Percentiles rank a stretch among this genome's conserved stretches.
phyloP scores from a whole-genome alignment of 164 flowering plant genomes.

The Litsea cubeba region DNA sequence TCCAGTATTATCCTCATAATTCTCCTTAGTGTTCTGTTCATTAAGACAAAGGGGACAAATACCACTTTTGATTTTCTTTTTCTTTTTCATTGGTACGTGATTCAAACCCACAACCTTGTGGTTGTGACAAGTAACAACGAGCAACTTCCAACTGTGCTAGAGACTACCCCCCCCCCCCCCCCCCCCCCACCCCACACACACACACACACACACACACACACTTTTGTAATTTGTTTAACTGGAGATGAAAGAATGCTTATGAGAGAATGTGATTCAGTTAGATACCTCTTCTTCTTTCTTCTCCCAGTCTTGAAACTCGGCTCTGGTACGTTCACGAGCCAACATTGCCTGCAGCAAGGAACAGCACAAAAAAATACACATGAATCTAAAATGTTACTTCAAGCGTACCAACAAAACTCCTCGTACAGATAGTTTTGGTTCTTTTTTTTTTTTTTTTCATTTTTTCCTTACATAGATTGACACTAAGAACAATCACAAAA shows the following conservation, averaged over 20 bases:
- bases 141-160: too few relatives aligned
- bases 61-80: too few relatives aligned
- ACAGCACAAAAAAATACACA: background rate
- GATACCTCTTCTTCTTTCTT: constrained; percentile 96
- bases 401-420: background rate
- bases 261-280: background rate
- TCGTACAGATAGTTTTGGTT: background rate
- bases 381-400: background rate
- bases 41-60: too few relatives aligned
- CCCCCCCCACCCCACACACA: too few relatives aligned
- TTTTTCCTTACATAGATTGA: background rate
- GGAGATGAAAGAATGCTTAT: background rate
- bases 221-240: background rate
- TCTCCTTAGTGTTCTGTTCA: too few relatives aligned
- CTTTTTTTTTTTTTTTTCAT: background rate
- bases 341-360: constrained; percentile 49
- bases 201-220: too few relatives aligned
- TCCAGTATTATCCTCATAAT: too few relatives aligned
- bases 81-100: too few relatives aligned
- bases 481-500: constrained; percentile 3
- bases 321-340: constrained; percentile 93
- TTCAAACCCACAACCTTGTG: too few relatives aligned
- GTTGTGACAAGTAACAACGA: too few relatives aligned
- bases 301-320: constrained; percentile 98
- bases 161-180: too few relatives aligned